Conservation (phyloP, 1,284 basidiomycete species). For the Tylopilus orsonianus region DNA sequence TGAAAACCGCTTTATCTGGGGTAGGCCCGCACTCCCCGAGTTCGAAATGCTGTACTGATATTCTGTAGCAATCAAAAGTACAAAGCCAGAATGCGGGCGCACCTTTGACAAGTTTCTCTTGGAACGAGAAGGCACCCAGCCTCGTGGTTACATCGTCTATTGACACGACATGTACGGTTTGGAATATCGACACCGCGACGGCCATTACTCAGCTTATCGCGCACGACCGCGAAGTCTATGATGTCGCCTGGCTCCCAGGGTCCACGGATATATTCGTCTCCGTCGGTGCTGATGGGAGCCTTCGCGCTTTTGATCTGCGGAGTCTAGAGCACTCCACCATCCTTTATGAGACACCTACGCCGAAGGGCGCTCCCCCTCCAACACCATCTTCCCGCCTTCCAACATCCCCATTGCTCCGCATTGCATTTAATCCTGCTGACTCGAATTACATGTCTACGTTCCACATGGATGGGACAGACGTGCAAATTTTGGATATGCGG, state of each 20-base stretch:
- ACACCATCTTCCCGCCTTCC: conserved; percentile 64
- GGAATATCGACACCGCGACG: conserved; percentile 96
- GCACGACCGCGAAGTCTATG: conserved; percentile 97
- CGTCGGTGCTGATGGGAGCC: conserved; percentile 94
- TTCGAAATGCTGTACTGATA: conserved; percentile 13
- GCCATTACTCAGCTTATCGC: conserved; percentile 98
- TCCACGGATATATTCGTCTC: conserved; percentile 98
- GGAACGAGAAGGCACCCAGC: conserved; percentile 88
- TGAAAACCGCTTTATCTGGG: conserved; percentile 77
- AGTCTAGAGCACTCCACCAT: conserved; percentile 98
- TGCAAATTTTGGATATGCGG: conserved; percentile 93
- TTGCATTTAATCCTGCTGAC: conserved; percentile 85
- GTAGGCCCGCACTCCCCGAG: conserved; percentile 49
- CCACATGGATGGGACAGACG: conserved; percentile 83
- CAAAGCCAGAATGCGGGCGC: conserved; percentile 81
- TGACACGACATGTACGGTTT: conserved; percentile 93
- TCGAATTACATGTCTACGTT: conserved; percentile 93
- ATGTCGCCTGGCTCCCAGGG: conserved; percentile 98
- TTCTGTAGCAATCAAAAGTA: conserved; percentile 77
- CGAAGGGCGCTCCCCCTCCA: conserved; percentile 63
- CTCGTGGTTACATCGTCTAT: conserved; percentile 95
- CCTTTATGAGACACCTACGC: conserved; percentile 90
- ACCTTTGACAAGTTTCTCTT: conserved; percentile 92
- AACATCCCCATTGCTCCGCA: conserved; percentile 79
- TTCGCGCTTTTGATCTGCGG: conserved; percentile 95